Evolutionary conservation across 768 basidiomycete genomes (phyloP), one percentile per base, ranked within the genome.

Genomic region (Tubosaeta brunneosetosa): DNA sequence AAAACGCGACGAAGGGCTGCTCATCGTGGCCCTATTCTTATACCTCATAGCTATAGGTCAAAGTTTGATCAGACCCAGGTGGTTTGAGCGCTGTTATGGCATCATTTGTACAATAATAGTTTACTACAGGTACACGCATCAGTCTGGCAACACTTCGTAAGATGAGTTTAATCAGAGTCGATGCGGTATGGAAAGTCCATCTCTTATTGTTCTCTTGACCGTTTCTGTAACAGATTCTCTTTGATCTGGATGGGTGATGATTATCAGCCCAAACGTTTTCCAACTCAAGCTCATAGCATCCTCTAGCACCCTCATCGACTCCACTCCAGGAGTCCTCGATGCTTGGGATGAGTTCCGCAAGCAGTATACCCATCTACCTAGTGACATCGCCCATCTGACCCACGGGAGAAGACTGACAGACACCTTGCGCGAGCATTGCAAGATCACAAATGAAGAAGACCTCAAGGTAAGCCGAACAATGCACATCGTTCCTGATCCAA

Each of bases 371-470:
- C 71, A 53, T 64, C 73, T 60, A 73, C 84, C 78, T 1, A 77
- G 78, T 56, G 71, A 68, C 14, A 70, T 84, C 16, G 77, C 79
- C 4, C 79, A 84, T 58, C 73, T 78, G 8, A 82, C 85, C 0
- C 91, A 93, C 65, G 91, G 91, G 17, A 78, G 89, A 46, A 76
- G 91, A 51, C 73, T 91, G 12, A 73, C 79, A 44, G 91, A 94
- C 64, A 89, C 88, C 22, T 67, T 93, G 44, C 80, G 77, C 57
- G 84, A 86, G 59, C 79, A 78, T 61, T 91, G 89, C 66, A 71
- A 69, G 13, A 76, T 91, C 55, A 63, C 72, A 6, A 83, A 87
- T 48, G 80, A 84, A 59, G 61, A 62, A 8, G 75, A 76, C 56
- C 66, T 91, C 27, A 61, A 76, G 66, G 90, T 87, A 50, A 50